Conservation (phyloP, 2,329 filamentous ascomycete species). For the Fusarium sp. region DNA sequence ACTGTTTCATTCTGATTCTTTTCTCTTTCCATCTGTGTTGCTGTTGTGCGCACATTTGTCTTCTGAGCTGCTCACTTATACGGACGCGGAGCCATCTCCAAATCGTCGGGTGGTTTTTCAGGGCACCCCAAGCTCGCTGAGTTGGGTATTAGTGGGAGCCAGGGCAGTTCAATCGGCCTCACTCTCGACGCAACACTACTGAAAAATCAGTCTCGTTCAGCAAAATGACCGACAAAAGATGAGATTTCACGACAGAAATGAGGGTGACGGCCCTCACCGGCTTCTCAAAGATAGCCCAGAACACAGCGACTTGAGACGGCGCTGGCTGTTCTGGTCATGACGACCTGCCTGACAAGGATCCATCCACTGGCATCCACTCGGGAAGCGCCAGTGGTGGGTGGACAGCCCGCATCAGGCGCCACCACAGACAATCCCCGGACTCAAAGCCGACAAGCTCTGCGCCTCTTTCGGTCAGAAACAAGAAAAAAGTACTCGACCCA, state of each 20-base stretch:
- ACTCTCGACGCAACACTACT: slow-evolving; percentile 8
- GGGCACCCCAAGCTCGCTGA: slow-evolving; percentile 33
- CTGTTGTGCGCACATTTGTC: slow-evolving; percentile 36
- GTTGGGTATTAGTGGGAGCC: slow-evolving; percentile 28
- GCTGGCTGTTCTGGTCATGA: slow-evolving; percentile 46
- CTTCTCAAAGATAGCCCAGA: slow-evolving; percentile 35
- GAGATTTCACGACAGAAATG: slow-evolving; percentile 18
- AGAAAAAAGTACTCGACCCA: slow-evolving; percentile 24
- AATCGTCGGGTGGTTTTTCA: slow-evolving; percentile 37
- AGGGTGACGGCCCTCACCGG: slow-evolving; percentile 36
- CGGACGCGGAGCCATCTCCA: slow-evolving; percentile 35
- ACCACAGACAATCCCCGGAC: slow-evolving; percentile 46
- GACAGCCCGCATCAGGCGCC: slow-evolving; percentile 47
- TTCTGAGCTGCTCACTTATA: slow-evolving; percentile 43
- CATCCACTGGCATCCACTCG: slow-evolving; percentile 45
- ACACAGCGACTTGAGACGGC: slow-evolving; percentile 42
- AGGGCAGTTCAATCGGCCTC: slow-evolving; percentile 8
- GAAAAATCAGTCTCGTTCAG: slow-evolving; percentile 9
- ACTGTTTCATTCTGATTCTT: slow-evolving; percentile 11
- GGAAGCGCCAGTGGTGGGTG: slow-evolving; percentile 47
- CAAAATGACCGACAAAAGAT: slow-evolving; percentile 12
- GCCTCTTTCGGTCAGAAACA: slow-evolving; percentile 34
- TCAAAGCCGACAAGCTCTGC: slow-evolving; percentile 45
- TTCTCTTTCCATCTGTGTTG: slow-evolving; percentile 34
- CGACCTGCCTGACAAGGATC: slow-evolving; percentile 46